Evolutionary conservation across 306 rosid species (phyloP).

Genomic region (Castanospermum australe): DNA sequence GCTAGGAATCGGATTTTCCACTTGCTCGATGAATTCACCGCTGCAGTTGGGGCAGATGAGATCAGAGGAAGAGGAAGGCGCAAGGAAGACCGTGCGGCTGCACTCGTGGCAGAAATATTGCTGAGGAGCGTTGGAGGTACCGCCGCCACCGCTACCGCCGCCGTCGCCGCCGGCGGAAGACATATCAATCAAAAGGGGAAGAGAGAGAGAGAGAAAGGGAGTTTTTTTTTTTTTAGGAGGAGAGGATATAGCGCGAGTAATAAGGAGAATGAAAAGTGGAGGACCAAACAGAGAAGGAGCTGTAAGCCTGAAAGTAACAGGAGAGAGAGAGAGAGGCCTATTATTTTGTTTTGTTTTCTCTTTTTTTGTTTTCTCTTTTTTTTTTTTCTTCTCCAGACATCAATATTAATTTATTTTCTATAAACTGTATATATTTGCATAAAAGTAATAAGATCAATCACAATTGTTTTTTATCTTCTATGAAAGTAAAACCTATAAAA

Average conservation of each 20-base stretch:
- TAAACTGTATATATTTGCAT: too few relatives aligned
- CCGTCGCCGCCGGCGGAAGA: constrained; percentile 49
- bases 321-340: neutral
- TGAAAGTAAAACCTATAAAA: too few relatives aligned
- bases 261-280: constrained; percentile 29
- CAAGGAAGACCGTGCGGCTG: constrained; percentile 45
- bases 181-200: constrained; percentile 31
- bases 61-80: constrained; percentile 57
- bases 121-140: constrained; percentile 31
- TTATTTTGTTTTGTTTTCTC: too few relatives aligned
- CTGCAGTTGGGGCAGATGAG: constrained; percentile 57
- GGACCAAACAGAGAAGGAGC: constrained; percentile 5
- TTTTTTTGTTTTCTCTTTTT: too few relatives aligned
- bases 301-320: too few relatives aligned
- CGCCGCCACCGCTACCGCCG: constrained; percentile 5
- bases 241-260: neutral
- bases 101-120: constrained; percentile 67
- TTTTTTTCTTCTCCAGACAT: too few relatives aligned
- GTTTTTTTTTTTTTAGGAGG: too few relatives aligned
- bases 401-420: too few relatives aligned
- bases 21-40: constrained; percentile 66
- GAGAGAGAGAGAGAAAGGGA: neutral
- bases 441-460: too few relatives aligned
- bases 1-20: constrained; percentile 47
- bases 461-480: too few relatives aligned